These are phyloP conservation scores for Ophiostoma ulmi DNA, from an alignment of 2,329 filamentous ascomycete species.

Conservation along the genomic window DNA sequence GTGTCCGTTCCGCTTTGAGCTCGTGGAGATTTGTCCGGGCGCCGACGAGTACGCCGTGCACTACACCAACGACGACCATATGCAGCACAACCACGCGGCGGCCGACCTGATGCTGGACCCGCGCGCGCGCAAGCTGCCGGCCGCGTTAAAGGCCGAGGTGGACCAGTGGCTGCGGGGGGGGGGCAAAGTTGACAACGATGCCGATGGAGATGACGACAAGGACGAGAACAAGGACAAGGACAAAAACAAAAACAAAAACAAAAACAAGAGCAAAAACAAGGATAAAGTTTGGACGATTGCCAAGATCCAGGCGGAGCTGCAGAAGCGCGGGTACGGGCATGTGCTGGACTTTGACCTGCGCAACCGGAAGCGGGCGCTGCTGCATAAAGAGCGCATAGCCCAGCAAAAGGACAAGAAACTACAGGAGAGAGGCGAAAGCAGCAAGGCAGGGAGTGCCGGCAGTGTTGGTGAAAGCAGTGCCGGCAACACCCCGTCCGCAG, in stretches of 20 bases:
- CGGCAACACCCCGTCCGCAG: not conserved
- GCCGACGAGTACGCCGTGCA: conserved; percentile 37
- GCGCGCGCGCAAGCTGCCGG: conserved; percentile 35
- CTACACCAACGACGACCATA: conserved; percentile 36
- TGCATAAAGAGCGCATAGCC: conserved; percentile 29
- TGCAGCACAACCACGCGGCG: conserved; percentile 36
- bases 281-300: conserved; percentile 31
- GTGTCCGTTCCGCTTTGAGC: conserved; percentile 37
- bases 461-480: conserved; percentile 1
- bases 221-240: not conserved
- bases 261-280: not conserved
- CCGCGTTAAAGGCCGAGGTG: conserved; percentile 33
- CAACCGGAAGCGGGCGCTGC: conserved; percentile 36
- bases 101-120: conserved; percentile 37
- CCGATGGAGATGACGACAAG: conserved; percentile 24
- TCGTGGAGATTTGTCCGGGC: conserved; percentile 35
- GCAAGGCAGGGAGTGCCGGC: not conserved
- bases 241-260: not conserved
- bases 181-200: too few species aligned
- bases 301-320: conserved; percentile 37
- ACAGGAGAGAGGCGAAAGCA: not conserved
- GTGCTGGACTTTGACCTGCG: conserved; percentile 38
- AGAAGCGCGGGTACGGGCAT: conserved; percentile 34
- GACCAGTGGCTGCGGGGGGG: conserved; percentile 34
- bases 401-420: conserved; percentile 16